Conservation (phyloP, 163 green algal genomes). For the Scenedesmus sp. region DNA sequence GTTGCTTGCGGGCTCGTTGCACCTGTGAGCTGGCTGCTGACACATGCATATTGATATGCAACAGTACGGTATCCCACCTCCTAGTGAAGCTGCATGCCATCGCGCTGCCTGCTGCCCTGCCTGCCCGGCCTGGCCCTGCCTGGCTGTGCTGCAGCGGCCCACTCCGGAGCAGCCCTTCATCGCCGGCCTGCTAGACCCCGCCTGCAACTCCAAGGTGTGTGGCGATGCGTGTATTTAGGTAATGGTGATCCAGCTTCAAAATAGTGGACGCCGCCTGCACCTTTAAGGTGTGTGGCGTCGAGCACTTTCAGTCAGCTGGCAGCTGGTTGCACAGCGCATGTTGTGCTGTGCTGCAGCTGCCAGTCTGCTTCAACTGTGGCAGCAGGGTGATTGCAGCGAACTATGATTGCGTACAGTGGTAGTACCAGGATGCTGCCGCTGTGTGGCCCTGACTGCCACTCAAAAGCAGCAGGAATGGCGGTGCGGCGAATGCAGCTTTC, state of each 20-base stretch:
- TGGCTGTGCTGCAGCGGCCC: conserved; percentile 53
- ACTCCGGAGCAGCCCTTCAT: conserved; percentile 77
- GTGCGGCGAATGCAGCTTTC: no score
- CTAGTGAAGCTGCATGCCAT: neutral
- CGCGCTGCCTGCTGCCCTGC: neutral
- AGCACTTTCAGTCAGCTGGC: neutral
- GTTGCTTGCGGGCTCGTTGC: neutral
- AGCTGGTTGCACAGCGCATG: neutral
- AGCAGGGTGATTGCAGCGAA: no score
- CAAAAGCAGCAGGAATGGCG: no score
- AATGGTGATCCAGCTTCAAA: no score
- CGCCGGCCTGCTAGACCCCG: conserved; percentile 82
- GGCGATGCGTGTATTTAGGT: neutral
- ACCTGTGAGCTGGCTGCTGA: neutral
- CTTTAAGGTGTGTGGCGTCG: conserved; percentile 4
- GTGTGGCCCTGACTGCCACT: no score
- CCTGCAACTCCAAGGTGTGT: conserved; percentile 41
- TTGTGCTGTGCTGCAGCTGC: neutral
- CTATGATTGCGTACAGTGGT: no score
- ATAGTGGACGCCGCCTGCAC: conserved; percentile 74
- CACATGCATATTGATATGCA: neutral
- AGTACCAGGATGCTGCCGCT: no score
- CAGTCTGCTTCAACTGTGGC: neutral
- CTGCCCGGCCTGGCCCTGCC: neutral
- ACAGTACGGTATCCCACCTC: neutral